Evolutionary conservation across 2,329 filamentous ascomycete species (phyloP).

Genomic region (Epichloe scottii): DNA sequence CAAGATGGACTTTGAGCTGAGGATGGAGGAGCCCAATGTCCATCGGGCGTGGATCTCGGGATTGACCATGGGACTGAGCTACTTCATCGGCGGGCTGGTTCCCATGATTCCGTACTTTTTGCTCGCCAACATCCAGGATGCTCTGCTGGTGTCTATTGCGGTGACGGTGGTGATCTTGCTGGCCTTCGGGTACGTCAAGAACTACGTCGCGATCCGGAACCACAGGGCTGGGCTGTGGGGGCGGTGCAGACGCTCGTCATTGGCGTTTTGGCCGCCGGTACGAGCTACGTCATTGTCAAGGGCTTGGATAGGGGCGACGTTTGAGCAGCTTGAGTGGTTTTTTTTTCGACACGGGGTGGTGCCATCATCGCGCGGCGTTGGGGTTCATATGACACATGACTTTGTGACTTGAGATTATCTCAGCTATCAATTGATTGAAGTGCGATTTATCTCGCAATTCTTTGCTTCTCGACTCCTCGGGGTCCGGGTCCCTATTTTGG

Average conservation of each 20-base stretch:
- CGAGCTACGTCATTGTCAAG: slow-evolving; percentile 50
- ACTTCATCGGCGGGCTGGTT: slow-evolving; percentile 59
- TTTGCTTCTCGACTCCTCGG: too few relatives aligned
- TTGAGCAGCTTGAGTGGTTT: background rate
- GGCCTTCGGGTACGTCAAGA: slow-evolving; percentile 54
- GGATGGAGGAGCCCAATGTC: slow-evolving; percentile 31
- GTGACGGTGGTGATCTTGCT: slow-evolving; percentile 50
- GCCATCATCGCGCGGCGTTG: background rate
- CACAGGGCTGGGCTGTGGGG: slow-evolving; percentile 40
- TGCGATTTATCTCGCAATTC: too few relatives aligned
- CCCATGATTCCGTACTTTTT: slow-evolving; percentile 60
- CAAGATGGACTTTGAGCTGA: slow-evolving; percentile 47
- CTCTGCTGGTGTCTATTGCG: slow-evolving; percentile 44
- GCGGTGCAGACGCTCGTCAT: slow-evolving; percentile 53
- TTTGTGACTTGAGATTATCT: too few relatives aligned
- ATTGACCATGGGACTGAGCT: slow-evolving; percentile 53
- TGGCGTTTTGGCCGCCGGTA: slow-evolving; percentile 52
- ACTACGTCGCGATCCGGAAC: slow-evolving; percentile 38
- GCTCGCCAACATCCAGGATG: slow-evolving; percentile 30
- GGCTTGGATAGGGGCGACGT: slow-evolving; percentile 30
- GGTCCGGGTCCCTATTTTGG: too few relatives aligned
- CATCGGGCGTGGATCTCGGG: slow-evolving; percentile 42
- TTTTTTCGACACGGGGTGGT: background rate
- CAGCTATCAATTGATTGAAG: too few relatives aligned
- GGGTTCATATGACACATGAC: background rate